These are phyloP conservation scores for Triadica sebifera DNA, from an alignment of 345 rosid species.

Conservation along the genomic window DNA sequence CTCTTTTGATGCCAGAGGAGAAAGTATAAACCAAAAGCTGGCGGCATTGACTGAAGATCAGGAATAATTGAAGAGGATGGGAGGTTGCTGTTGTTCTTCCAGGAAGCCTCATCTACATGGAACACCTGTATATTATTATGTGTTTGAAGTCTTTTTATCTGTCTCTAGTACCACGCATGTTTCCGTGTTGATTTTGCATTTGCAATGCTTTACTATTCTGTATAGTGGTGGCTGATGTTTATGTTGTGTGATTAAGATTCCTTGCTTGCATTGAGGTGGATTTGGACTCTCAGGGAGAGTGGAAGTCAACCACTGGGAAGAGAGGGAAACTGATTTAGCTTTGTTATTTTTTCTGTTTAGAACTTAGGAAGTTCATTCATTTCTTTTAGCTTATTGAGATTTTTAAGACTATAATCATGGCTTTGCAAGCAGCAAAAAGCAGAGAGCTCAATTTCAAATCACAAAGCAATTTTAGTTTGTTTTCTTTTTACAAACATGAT, in stretches of 20 bases:
- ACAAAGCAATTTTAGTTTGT: background rate
- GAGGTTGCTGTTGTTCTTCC: conserved; percentile 90
- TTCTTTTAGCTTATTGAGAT: background rate
- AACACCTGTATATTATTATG: conserved; percentile 78
- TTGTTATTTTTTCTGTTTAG: background rate
- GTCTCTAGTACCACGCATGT: background rate
- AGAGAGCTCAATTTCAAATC: background rate
- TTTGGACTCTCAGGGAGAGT: background rate
- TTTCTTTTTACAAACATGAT: background rate
- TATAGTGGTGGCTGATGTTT: background rate
- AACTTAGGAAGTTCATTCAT: background rate
- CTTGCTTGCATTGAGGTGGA: background rate
- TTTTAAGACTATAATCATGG: background rate
- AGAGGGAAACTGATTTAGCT: background rate
- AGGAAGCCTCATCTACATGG: conserved; percentile 73
- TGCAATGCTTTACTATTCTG: background rate
- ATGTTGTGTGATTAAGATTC: background rate
- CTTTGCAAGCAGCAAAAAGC: background rate
- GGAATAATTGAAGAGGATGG: conserved; percentile 50
- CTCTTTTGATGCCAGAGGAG: conserved; percentile 7
- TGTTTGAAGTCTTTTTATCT: conserved; percentile 32
- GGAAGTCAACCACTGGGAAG: background rate
- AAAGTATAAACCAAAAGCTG: conserved; percentile 27
- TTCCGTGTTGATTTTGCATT: background rate
- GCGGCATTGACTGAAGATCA: conserved; percentile 24